A percentile compares a stretch with the other conserved stretches of the same genome.
phyloP scores from a whole-genome alignment of 2,329 filamentous ascomycete genomes.

The Emmonsia crescens region DNA sequence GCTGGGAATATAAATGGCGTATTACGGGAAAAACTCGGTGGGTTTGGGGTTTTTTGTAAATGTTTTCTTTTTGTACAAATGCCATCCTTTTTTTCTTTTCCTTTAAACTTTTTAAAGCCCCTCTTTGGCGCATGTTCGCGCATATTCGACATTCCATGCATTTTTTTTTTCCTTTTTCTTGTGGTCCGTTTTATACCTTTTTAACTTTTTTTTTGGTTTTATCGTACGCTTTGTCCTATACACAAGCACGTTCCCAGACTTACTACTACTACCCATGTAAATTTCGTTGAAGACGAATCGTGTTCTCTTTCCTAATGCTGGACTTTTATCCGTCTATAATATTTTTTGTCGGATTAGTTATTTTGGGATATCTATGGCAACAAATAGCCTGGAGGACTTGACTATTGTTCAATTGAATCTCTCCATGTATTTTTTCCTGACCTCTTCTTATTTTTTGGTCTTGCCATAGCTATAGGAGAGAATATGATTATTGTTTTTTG shows the following conservation, averaged over 20 bases:
- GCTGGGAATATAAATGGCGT: constrained; percentile 1
- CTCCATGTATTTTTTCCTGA: not conserved
- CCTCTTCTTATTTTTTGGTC: not conserved
- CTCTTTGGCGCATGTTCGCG: too few relatives aligned
- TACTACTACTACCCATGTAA: not conserved
- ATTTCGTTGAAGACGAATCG: not conserved
- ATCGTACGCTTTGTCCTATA: not conserved
- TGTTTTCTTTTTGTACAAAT: not conserved
- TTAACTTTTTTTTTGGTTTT: not conserved
- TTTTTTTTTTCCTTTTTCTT: not conserved
- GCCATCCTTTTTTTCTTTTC: not conserved
- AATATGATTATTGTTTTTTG: not conserved
- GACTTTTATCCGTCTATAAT: not conserved
- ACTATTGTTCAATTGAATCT: not conserved
- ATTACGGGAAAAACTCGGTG: not conserved
- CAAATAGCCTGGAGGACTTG: not conserved
- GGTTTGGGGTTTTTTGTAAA: not conserved
- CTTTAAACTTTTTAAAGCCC: not conserved
- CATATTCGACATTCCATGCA: not conserved
- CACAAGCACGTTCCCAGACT: not conserved
- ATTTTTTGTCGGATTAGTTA: not conserved
- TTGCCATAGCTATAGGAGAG: not conserved
- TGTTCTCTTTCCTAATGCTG: not conserved
- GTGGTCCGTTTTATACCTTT: not conserved
- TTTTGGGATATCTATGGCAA: not conserved